Percentiles rank a stretch among this genome's conserved stretches.
Conservation (phyloP, 805 yeast species). For the Candida tallmaniae region DNA sequence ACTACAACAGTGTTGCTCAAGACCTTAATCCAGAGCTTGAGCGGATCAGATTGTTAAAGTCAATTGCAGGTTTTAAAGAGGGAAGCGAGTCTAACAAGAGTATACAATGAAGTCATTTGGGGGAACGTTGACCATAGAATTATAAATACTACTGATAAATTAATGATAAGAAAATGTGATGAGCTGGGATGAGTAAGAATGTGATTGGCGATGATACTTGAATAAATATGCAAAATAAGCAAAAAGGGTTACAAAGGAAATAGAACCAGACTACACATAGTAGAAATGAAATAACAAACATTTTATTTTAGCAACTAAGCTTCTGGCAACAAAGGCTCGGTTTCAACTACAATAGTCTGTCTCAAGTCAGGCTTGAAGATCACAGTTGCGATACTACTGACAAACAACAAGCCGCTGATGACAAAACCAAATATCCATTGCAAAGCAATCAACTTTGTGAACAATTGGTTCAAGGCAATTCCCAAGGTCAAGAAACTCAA, state of each 20-base stretch:
- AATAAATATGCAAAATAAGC: neutral
- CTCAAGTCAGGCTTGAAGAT: slow-evolving; percentile 14
- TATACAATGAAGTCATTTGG: too few relatives aligned
- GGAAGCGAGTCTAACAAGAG: too few relatives aligned
- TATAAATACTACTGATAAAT: too few relatives aligned
- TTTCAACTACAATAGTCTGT: slow-evolving; percentile 10
- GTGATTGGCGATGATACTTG: too few relatives aligned
- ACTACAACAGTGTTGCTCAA: slow-evolving; percentile 50
- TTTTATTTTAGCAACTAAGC: too few relatives aligned
- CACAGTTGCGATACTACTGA: slow-evolving; percentile 46
- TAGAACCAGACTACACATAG: too few relatives aligned
- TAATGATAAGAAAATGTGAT: too few relatives aligned
- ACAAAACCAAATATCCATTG: slow-evolving; percentile 84
- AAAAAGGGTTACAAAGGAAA: too few relatives aligned
- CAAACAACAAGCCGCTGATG: slow-evolving; percentile 54
- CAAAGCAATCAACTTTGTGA: slow-evolving; percentile 64
- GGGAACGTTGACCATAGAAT: too few relatives aligned
- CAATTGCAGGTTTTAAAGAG: too few relatives aligned
- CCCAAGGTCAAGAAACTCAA: slow-evolving; percentile 58
- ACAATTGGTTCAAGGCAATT: slow-evolving; percentile 65
- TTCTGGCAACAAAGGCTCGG: slow-evolving; percentile 7
- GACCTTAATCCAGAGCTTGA: slow-evolving; percentile 35
- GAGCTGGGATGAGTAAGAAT: too few relatives aligned
- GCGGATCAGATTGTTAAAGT: slow-evolving; percentile 29
- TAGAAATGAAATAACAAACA: too few relatives aligned